Evolutionary conservation across 352 stramenopile genomes (phyloP), one percentile per base, ranked within the genome.

Genomic region (Globisporangium emineosum): DNA sequence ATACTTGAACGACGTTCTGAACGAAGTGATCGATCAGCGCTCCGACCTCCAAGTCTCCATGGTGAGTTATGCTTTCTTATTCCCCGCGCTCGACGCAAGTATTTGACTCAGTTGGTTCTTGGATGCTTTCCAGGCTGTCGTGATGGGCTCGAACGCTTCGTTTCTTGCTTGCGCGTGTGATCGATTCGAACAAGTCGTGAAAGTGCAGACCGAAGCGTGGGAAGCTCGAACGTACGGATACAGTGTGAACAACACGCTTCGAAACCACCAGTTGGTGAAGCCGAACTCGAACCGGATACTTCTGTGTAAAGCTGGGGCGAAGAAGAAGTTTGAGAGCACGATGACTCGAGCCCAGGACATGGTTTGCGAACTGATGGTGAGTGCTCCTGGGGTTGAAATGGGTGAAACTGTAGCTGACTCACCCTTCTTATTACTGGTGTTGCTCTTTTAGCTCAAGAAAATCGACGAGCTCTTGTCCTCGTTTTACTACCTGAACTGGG

Each of bases 291-390:
- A 75, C 10, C 75, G 76, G 35, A 50, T 75, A 6, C 66, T 88
- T 1, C 49, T 87, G 29, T 88, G 76, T 62, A 90, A 89, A 45
- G 78, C 79, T 19, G 78, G 80, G 21, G 83, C 83, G 4, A 92
- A 92, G 67, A 90, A 92, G 64, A 89, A 88, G 63, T 90, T 93
- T 63, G 79, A 90, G n/a, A 89, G 73, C 53, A 91, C 83, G 17
- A 91, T 80, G 60, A 91, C 83, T 4, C 71, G 81, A 67, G 81
- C 83, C 19, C 83, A 93, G 70, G 83, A 93, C 49, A 90, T 93
- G 79, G 83, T 93, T 8, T 93, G 83, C 51, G 83, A 93, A 52
- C 69, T 93, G 52, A 93, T 93, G 81, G 83, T 92, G 66, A 7
- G 75, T 71, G 1, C 3, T 43, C 12, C 47, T 64, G 9, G 9